Conservation (phyloP, 1,139 yeast genomes). For the Taphrina flavorubra region DNA sequence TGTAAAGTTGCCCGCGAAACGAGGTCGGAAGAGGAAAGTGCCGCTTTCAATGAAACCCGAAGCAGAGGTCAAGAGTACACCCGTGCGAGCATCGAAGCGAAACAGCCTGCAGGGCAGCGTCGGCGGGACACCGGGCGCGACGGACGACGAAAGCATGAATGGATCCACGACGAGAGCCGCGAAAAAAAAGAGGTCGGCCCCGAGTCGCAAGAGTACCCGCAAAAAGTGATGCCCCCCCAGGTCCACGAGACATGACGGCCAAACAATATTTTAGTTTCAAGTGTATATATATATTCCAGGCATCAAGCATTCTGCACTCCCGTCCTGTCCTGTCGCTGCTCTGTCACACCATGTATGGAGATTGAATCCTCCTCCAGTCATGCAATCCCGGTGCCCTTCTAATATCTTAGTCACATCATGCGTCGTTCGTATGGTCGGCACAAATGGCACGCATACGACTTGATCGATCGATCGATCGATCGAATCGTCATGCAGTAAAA, state of each 20-base stretch:
- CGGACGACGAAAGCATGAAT: slow-evolving; percentile 19
- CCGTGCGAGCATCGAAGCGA: neutral
- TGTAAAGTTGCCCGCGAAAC: neutral
- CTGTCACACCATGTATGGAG: no score
- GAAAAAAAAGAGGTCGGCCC: slow-evolving; percentile 4
- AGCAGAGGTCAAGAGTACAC: slow-evolving; percentile 12
- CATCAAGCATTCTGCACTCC: no score
- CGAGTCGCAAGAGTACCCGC: slow-evolving; percentile 23
- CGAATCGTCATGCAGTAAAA: slow-evolving; percentile 7
- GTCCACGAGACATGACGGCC: neutral
- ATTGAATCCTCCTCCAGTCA: no score
- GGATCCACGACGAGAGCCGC: slow-evolving; percentile 10
- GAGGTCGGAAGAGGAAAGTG: slow-evolving; percentile 11
- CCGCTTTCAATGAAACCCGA: neutral
- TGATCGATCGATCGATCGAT: no score
- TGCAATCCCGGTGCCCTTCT: no score
- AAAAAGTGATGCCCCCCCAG: slow-evolving; percentile 3
- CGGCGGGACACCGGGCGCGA: slow-evolving; percentile 16
- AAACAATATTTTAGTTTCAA: neutral
- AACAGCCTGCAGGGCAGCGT: slow-evolving; percentile 9
- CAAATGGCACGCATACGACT: no score
- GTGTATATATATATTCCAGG: neutral
- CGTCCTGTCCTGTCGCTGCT: no score
- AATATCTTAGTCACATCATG: no score
- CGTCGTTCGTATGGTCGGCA: no score